Conservation (phyloP, 2,329 filamentous ascomycete species). For the Penicillium brasilianum region DNA sequence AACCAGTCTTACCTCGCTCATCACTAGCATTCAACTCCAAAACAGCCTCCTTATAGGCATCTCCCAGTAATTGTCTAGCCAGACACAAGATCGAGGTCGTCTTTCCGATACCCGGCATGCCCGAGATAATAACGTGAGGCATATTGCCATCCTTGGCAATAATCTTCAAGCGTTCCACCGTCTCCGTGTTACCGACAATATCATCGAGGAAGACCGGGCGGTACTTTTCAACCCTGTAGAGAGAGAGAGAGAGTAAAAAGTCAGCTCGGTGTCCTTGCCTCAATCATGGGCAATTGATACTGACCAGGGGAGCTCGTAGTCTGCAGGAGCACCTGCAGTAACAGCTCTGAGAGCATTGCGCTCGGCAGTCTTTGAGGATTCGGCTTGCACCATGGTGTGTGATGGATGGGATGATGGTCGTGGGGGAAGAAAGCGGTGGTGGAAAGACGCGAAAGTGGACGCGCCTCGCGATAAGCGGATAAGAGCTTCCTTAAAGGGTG, state of each 20-base stretch:
- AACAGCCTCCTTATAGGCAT: conserved; percentile 96
- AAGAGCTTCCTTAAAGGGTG: neutral
- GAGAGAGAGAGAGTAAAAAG: conserved; percentile 6
- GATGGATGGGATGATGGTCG: conserved; percentile 3
- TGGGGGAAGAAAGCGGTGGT: conserved; percentile 14
- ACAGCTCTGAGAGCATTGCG: conserved; percentile 49
- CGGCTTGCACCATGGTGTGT: conserved; percentile 49
- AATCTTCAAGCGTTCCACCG: conserved; percentile 95
- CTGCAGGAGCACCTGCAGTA: conserved; percentile 46
- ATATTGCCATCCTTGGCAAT: conserved; percentile 99
- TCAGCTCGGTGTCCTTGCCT: conserved; percentile 17
- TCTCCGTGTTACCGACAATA: conserved; percentile 96
- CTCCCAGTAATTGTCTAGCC: conserved; percentile 86
- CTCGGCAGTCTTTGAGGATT: conserved; percentile 53
- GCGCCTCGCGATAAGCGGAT: conserved; percentile 33
- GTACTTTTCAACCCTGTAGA: conserved; percentile 93
- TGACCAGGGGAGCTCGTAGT: conserved; percentile 58
- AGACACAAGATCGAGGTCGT: conserved; percentile 94
- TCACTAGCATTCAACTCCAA: conserved; percentile 96
- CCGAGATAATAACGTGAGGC: conserved; percentile 99
- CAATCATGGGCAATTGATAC: neutral
- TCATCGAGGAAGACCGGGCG: conserved; percentile 93
- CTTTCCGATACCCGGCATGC: conserved; percentile 98
- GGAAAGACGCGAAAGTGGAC: conserved; percentile 38
- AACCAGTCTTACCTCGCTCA: conserved; percentile 79